phyloP scores from a whole-genome alignment of 2,329 filamentous ascomycete genomes.

The Hypoxylon sp. region DNA sequence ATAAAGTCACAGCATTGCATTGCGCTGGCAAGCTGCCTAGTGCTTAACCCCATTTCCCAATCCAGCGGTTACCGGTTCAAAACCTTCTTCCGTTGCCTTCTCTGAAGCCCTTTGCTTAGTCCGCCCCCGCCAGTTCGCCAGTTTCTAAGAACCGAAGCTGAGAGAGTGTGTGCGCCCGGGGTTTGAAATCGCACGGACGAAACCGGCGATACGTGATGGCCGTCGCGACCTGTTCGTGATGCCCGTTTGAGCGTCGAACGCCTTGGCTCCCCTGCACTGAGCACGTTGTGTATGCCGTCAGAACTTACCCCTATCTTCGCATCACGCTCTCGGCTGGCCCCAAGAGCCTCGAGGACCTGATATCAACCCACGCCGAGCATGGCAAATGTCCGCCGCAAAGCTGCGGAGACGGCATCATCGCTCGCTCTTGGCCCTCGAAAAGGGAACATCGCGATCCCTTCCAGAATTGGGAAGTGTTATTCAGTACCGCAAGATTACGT shows the following conservation, averaged over 20 bases:
- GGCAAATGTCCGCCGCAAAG: constrained; percentile 29
- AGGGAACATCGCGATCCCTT: constrained; percentile 41
- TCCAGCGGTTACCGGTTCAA: constrained; percentile 38
- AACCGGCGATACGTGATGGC: background rate
- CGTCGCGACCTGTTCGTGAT: background rate
- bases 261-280: background rate
- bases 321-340: constrained; percentile 21
- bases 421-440: constrained; percentile 38
- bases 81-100: constrained; percentile 36
- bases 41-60: constrained; percentile 28
- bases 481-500: constrained; percentile 40
- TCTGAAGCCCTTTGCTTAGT: constrained; percentile 26
- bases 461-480: constrained; percentile 48
- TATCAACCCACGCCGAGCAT: constrained; percentile 39
- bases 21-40: constrained; percentile 15
- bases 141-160: constrained; percentile 12
- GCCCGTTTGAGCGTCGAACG: background rate
- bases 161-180: background rate
- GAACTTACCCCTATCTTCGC: constrained; percentile 9
- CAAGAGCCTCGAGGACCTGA: constrained; percentile 21
- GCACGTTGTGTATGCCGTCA: constrained; percentile 6
- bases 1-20: constrained; percentile 46
- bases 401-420: constrained; percentile 42
- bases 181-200: background rate
- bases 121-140: constrained; percentile 25